Conservation (phyloP, 1,284 basidiomycete species). For the Rhodotorula sp. region DNA sequence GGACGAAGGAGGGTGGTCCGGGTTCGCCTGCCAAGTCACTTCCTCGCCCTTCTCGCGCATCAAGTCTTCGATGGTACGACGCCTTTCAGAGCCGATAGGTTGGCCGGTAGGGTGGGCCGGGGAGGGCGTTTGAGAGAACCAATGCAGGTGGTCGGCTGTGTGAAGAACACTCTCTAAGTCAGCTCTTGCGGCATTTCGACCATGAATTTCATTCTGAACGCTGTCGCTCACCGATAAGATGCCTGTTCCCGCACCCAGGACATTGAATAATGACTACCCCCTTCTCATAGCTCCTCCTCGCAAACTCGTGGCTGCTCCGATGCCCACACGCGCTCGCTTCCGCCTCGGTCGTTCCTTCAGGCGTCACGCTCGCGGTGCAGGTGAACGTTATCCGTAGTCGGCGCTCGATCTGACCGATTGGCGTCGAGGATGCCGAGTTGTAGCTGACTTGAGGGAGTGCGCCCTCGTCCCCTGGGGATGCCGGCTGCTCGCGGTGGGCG, state of each 20-base stretch:
- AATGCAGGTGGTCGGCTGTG: slow-evolving; percentile 83
- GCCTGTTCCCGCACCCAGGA: slow-evolving; percentile 85
- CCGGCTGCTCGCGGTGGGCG: not conserved
- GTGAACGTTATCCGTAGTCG: slow-evolving; percentile 64
- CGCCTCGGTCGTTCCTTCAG: not conserved
- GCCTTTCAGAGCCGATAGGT: slow-evolving; percentile 26
- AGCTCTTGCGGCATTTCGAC: too few relatives aligned
- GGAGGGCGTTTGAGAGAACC: slow-evolving; percentile 68
- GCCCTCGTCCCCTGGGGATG: not conserved
- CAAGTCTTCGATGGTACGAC: slow-evolving; percentile 73
- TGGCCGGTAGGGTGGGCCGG: slow-evolving; percentile 28
- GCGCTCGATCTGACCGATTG: slow-evolving; percentile 40
- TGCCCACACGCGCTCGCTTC: slow-evolving; percentile 59
- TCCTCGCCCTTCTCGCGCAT: slow-evolving; percentile 71
- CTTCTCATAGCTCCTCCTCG: slow-evolving; percentile 74
- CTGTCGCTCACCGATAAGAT: slow-evolving; percentile 47
- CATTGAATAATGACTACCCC: slow-evolving; percentile 92
- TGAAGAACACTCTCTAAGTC: too few relatives aligned
- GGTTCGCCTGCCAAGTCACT: slow-evolving; percentile 51
- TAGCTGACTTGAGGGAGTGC: slow-evolving; percentile 1
- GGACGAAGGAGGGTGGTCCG: too few relatives aligned
- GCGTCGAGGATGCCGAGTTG: slow-evolving; percentile 14
- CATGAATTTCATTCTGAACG: too few relatives aligned
- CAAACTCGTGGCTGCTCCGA: slow-evolving; percentile 84
- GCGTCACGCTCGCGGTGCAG: slow-evolving; percentile 61